Conservation (phyloP, 2,329 filamentous ascomycete genomes). For the Chaetomium sp. region DNA sequence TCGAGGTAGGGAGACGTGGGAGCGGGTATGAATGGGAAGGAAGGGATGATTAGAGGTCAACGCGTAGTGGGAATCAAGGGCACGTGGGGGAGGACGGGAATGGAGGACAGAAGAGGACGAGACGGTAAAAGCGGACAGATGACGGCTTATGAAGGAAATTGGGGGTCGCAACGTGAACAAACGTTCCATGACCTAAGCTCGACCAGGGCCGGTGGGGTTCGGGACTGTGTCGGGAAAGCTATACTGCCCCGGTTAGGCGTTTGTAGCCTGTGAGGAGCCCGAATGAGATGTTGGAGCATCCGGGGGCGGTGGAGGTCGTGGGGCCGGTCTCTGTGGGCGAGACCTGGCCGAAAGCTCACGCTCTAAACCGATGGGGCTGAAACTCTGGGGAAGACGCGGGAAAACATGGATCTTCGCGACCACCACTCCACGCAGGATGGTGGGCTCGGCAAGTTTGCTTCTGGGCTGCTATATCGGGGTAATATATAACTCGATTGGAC, state of each 20-base stretch:
- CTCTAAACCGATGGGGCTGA: not conserved
- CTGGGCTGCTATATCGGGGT: slow-evolving; percentile 32
- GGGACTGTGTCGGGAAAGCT: slow-evolving; percentile 31
- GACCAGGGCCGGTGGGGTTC: slow-evolving; percentile 39
- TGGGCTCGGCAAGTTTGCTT: slow-evolving; percentile 22
- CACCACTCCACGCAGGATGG: slow-evolving; percentile 5
- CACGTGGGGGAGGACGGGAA: slow-evolving; percentile 18
- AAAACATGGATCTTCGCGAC: slow-evolving; percentile 20
- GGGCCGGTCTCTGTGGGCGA: slow-evolving; percentile 15
- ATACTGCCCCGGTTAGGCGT: slow-evolving; percentile 9
- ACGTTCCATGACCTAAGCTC: slow-evolving; percentile 43
- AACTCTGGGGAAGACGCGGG: slow-evolving; percentile 18
- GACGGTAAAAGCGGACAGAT: slow-evolving; percentile 17
- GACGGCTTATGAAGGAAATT: slow-evolving; percentile 40
- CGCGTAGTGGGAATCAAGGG: slow-evolving; percentile 15
- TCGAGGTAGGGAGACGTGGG: not conserved
- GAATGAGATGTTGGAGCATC: slow-evolving; percentile 20
- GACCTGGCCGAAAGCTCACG: not conserved
- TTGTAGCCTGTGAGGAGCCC: slow-evolving; percentile 34
- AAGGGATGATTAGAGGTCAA: slow-evolving; percentile 18
- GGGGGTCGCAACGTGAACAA: slow-evolving; percentile 28
- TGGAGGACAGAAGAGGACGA: slow-evolving; percentile 16
- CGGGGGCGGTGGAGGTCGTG: not conserved
- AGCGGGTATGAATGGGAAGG: slow-evolving; percentile 18
- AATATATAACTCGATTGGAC: slow-evolving; percentile 33